These are phyloP conservation scores for Kuraishia floccosa DNA, from an alignment of 805 yeast genomes.

Conservation along the genomic window DNA sequence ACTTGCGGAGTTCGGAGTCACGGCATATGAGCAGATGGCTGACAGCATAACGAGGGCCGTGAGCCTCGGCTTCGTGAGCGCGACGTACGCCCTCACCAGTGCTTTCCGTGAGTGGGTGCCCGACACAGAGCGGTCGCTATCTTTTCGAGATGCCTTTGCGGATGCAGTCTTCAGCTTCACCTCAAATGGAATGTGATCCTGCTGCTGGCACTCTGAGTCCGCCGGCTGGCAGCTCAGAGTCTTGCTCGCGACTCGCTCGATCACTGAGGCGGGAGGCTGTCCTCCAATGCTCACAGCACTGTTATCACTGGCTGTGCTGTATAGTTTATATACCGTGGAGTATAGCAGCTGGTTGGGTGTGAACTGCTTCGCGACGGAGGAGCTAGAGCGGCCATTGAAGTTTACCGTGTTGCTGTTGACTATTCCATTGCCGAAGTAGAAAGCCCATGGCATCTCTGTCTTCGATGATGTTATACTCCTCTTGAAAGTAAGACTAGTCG, in stretches of 20 bases:
- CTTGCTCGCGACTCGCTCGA: constrained; percentile 29
- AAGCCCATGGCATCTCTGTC: too few species aligned
- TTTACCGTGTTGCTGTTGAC: constrained; percentile 4
- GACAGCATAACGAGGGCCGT: constrained; percentile 83
- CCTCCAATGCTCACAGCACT: too few species aligned
- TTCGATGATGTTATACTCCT: too few species aligned
- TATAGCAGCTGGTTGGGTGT: too few species aligned
- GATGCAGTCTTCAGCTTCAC: constrained; percentile 29
- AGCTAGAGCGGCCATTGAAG: background rate
- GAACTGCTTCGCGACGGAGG: background rate
- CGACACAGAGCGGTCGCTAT: background rate
- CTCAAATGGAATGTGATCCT: constrained; percentile 37
- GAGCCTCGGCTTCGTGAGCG: constrained; percentile 83
- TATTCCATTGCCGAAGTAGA: constrained; percentile 12
- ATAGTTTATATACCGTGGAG: too few species aligned
- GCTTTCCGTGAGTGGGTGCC: constrained; percentile 13
- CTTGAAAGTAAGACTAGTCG: too few species aligned
- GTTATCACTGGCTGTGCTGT: too few species aligned
- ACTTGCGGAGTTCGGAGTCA: constrained; percentile 77
- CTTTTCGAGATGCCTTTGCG: background rate
- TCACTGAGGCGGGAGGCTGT: too few species aligned
- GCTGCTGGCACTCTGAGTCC: background rate
- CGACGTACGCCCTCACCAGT: constrained; percentile 51
- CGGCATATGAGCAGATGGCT: constrained; percentile 87
- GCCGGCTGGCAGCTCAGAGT: constrained; percentile 32